Conservation (phyloP, 805 yeast genomes). For the Debaryomyces prosopidis region DNA sequence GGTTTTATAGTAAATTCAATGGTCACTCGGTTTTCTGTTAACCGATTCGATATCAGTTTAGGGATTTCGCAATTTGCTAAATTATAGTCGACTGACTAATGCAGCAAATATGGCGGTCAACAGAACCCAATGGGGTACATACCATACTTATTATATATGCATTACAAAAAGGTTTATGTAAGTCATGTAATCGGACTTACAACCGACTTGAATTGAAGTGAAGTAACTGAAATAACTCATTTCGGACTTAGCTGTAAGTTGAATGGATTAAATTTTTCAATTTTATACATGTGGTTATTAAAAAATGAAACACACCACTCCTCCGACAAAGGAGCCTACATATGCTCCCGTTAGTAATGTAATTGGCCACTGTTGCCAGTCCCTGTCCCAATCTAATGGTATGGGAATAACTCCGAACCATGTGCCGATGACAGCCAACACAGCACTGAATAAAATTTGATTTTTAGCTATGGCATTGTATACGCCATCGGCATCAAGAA, state of each 20-base stretch:
- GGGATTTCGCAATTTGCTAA: background rate
- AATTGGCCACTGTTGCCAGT: slow-evolving; percentile 96
- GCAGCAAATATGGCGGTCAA: background rate
- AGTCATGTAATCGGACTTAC: too few relatives aligned
- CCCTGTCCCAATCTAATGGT: slow-evolving; percentile 96
- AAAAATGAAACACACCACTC: slow-evolving; percentile 18
- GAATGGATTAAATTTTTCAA: too few relatives aligned
- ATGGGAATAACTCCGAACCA: slow-evolving; percentile 95
- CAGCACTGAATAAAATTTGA: slow-evolving; percentile 25
- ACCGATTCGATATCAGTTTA: background rate
- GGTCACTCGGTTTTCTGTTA: background rate
- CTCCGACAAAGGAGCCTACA: slow-evolving; percentile 68
- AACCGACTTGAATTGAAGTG: too few relatives aligned
- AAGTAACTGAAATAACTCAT: too few relatives aligned
- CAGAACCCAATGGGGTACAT: too few relatives aligned
- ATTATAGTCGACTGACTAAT: background rate
- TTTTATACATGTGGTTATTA: background rate
- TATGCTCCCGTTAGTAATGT: slow-evolving; percentile 81
- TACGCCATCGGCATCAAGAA: slow-evolving; percentile 22
- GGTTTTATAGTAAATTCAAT: background rate
- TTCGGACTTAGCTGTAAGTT: too few relatives aligned
- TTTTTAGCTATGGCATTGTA: slow-evolving; percentile 22
- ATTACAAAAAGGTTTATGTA: too few relatives aligned
- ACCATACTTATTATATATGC: too few relatives aligned
- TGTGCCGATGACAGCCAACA: slow-evolving; percentile 56